Percentiles rank a stretch among this genome's conserved stretches.
phyloP scores from a whole-genome alignment of 169 alveolate species.

The Blepharisma undulans region DNA sequence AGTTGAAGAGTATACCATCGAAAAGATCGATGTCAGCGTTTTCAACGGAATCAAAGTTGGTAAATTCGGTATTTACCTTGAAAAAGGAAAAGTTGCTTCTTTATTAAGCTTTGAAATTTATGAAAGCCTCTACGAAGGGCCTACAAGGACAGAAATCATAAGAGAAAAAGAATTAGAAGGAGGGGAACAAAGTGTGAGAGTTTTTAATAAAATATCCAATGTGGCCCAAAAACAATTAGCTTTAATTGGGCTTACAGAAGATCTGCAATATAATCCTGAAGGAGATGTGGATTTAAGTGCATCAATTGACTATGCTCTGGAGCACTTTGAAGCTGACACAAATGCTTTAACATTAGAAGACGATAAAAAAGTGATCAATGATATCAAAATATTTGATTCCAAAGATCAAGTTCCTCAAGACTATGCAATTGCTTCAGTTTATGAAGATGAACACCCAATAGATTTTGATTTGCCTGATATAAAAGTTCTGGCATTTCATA shows the following conservation, averaged over 20 bases:
- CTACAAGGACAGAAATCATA: background rate
- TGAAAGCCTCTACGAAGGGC: background rate
- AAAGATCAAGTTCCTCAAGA: background rate
- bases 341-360: background rate
- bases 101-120: background rate
- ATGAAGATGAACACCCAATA: background rate
- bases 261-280: background rate
- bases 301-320: background rate
- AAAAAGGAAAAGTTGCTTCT: background rate
- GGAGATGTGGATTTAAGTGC: background rate
- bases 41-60: background rate
- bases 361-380: background rate
- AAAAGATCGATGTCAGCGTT: background rate
- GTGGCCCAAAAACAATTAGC: background rate
- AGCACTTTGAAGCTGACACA: background rate
- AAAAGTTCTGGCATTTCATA: constrained; percentile 15
- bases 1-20: background rate
- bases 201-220: background rate
- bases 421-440: background rate
- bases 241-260: background rate
- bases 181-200: background rate
- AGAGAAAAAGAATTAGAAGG: background rate
- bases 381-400: background rate
- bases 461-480: background rate
- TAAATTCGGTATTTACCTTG: background rate